A percentile compares a stretch with the other conserved stretches of the same genome.
phyloP scores from a whole-genome alignment of 225 moss, liverwort and hornwort species.

The Lunularia cruciata region DNA sequence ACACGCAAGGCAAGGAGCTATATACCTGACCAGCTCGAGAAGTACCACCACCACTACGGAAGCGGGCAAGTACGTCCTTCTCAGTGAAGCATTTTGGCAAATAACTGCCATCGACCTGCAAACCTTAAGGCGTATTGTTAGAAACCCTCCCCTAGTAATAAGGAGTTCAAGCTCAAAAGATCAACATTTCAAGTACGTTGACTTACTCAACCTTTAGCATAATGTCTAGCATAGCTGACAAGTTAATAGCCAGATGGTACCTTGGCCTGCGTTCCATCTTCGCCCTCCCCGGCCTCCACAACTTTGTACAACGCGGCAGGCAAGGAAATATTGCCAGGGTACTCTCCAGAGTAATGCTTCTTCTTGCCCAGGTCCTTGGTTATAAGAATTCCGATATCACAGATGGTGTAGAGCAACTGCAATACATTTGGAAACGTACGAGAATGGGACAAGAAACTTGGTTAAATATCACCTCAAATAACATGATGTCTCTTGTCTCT shows the following conservation, averaged over 20 bases:
- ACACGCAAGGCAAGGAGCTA: neutral
- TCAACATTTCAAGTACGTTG: too few species aligned
- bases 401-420: slow-evolving; percentile 68
- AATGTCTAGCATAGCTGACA: too few species aligned
- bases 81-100: slow-evolving; percentile 86
- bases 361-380: slow-evolving; percentile 87
- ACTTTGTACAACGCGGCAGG: slow-evolving; percentile 69
- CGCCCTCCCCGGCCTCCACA: slow-evolving; percentile 47
- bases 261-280: slow-evolving; percentile 33
- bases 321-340: slow-evolving; percentile 76
- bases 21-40: slow-evolving; percentile 71
- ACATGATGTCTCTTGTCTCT: too few species aligned
- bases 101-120: slow-evolving; percentile 91
- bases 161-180: too few species aligned
- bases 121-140: neutral
- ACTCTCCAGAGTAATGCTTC: slow-evolving; percentile 68
- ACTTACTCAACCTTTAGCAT: too few species aligned
- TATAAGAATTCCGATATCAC: slow-evolving; percentile 82
- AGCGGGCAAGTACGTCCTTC: slow-evolving; percentile 65
- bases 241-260: too few species aligned
- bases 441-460: too few species aligned
- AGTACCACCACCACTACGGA: slow-evolving; percentile 47
- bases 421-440: too few species aligned
- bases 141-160: neutral
- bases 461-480: too few species aligned